These are phyloP conservation scores for Naganishia friedmannii DNA, from an alignment of 768 basidiomycete species.

Conservation along the genomic window DNA sequence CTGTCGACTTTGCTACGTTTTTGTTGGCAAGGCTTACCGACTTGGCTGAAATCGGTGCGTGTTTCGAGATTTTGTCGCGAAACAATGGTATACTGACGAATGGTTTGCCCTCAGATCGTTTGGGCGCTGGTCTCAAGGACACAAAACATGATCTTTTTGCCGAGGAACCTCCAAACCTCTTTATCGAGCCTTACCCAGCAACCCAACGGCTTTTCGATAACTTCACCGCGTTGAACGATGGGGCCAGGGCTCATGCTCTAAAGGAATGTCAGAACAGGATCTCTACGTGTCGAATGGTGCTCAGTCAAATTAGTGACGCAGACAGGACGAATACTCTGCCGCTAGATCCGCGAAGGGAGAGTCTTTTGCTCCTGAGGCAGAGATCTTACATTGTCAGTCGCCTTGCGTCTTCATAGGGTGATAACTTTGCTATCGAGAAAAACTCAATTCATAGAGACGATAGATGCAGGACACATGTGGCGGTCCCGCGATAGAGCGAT, in stretches of 20 bases:
- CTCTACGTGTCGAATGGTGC: neutral
- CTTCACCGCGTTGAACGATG: neutral
- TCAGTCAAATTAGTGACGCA: neutral
- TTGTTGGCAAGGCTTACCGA: conserved; percentile 29
- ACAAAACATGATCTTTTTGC: conserved; percentile 42
- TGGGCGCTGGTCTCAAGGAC: neutral
- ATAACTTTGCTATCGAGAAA: neutral
- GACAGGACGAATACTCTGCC: neutral
- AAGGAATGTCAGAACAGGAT: neutral
- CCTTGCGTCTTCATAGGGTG: neutral
- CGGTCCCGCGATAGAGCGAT: too few species aligned
- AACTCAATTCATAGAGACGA: too few species aligned
- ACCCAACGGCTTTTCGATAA: conserved; percentile 1
- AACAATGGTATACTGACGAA: neutral
- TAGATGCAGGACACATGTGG: too few species aligned
- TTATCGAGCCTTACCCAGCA: conserved; percentile 27
- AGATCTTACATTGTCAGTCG: neutral
- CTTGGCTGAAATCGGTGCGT: conserved; percentile 32
- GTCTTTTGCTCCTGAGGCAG: neutral
- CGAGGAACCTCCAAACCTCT: conserved; percentile 48
- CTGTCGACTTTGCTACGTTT: neutral
- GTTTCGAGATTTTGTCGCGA: neutral
- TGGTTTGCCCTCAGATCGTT: neutral
- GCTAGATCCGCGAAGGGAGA: conserved; percentile 6
- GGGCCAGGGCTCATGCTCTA: neutral